These are phyloP conservation scores for Tetrapisispora pingtungensis DNA, from an alignment of 805 yeast species.

Conservation along the genomic window DNA sequence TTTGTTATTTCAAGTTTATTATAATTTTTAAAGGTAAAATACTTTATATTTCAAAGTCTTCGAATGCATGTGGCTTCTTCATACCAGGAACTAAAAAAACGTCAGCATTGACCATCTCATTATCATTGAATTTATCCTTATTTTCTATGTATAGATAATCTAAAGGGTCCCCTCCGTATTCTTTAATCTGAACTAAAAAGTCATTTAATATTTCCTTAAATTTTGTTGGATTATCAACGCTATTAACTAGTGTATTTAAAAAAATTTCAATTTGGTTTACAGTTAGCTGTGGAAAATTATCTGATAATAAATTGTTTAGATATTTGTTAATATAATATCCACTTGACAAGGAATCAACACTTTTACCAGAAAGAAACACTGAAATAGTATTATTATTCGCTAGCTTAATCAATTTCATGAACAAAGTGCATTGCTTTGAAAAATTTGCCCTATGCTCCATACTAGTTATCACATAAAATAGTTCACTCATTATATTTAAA, in stretches of 20 bases:
- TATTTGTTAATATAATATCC: constrained; percentile 64
- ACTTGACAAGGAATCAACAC: constrained; percentile 58
- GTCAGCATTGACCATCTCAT: background rate
- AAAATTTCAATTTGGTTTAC: constrained; percentile 69
- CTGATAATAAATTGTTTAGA: constrained; percentile 60
- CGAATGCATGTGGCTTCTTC: background rate
- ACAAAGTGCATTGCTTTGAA: constrained; percentile 66
- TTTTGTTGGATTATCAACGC: constrained; percentile 55
- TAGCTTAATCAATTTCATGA: constrained; percentile 67
- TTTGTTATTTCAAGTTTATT: too few species aligned
- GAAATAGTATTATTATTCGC: constrained; percentile 61
- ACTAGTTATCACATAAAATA: constrained; percentile 82
- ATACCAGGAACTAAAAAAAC: background rate
- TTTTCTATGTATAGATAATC: constrained; percentile 89
- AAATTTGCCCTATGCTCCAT: constrained; percentile 94
- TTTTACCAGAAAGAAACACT: constrained; percentile 64
- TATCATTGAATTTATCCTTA: constrained; percentile 53
- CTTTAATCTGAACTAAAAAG: constrained; percentile 87
- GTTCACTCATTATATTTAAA: constrained; percentile 74
- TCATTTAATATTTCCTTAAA: constrained; percentile 80
- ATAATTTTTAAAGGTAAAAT: too few species aligned
- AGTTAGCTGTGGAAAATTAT: constrained; percentile 79
- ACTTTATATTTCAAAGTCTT: background rate
- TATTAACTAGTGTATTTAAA: constrained; percentile 57
- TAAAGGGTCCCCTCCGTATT: constrained; percentile 85